phyloP scores from a whole-genome alignment of 108 stramenopile species.

The Skeletonema potamos region DNA sequence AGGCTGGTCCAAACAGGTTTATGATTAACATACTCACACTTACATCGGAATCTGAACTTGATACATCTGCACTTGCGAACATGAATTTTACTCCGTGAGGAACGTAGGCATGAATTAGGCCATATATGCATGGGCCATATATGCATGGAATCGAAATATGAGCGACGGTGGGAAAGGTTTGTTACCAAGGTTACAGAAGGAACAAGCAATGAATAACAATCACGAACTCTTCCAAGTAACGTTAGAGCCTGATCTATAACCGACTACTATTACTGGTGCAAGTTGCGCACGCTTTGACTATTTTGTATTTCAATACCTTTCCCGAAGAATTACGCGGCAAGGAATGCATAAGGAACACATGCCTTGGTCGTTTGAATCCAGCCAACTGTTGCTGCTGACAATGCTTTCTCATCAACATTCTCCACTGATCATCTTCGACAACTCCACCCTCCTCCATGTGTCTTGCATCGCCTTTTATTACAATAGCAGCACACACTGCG shows the following conservation, averaged over 20 bases:
- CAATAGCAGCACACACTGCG: constrained; percentile 70
- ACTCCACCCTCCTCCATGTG: neutral
- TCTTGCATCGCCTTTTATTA: constrained; percentile 4
- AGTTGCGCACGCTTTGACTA: constrained; percentile 22
- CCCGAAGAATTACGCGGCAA: constrained; percentile 80
- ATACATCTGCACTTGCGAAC: too few relatives aligned
- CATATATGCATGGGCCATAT: too few relatives aligned
- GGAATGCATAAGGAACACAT: constrained; percentile 44
- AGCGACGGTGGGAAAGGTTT: too few relatives aligned
- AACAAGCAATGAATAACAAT: neutral
- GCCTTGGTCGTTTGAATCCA: constrained; percentile 71
- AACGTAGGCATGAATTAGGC: too few relatives aligned
- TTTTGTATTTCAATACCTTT: constrained; percentile 65
- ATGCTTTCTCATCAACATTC: constrained; percentile 31
- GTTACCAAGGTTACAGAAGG: too few relatives aligned
- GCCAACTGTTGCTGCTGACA: constrained; percentile 64
- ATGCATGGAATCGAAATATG: too few relatives aligned
- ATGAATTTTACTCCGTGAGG: too few relatives aligned
- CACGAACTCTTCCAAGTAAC: neutral
- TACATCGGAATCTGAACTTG: too few relatives aligned
- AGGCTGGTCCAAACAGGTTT: too few relatives aligned
- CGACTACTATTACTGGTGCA: constrained; percentile 3
- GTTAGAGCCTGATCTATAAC: neutral
- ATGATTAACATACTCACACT: too few relatives aligned
- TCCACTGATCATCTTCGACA: constrained; percentile 7